These are phyloP conservation scores for Ceratobasidium papillatum DNA, from an alignment of 1,284 basidiomycete species.

Conservation along the genomic window DNA sequence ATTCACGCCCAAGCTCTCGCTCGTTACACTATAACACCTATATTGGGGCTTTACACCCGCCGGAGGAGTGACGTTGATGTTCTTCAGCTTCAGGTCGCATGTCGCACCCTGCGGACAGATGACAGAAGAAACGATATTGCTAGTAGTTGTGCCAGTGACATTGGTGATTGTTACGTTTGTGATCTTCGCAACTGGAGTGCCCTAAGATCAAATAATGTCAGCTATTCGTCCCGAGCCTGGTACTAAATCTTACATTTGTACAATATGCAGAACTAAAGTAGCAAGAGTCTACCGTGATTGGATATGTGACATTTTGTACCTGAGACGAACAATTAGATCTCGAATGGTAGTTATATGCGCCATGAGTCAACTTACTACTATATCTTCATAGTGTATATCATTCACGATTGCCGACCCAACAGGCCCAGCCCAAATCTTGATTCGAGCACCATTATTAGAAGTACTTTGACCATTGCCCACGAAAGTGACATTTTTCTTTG, in stretches of 20 bases:
- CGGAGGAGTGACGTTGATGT: conserved; percentile 27
- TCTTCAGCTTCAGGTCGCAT: conserved; percentile 29
- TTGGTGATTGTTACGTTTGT: conserved; percentile 37
- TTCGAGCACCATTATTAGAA: conserved; percentile 38
- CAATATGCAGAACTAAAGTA: conserved; percentile 19
- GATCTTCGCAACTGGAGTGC: conserved; percentile 19
- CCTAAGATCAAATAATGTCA: background rate
- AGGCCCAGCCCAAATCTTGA: conserved; percentile 40
- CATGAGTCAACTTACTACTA: background rate
- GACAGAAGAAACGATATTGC: conserved; percentile 10
- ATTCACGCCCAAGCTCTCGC: conserved; percentile 15
- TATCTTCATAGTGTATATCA: conserved; percentile 20
- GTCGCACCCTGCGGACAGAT: conserved; percentile 26
- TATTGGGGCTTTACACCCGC: background rate
- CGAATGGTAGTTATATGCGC: background rate
- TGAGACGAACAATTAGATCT: background rate
- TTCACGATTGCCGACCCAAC: conserved; percentile 26
- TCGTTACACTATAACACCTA: conserved; percentile 14
- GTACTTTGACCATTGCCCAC: conserved; percentile 18
- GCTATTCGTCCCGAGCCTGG: background rate
- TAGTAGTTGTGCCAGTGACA: background rate
- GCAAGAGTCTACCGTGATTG: conserved; percentile 29
- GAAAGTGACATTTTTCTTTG: conserved; percentile 36
- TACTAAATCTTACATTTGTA: background rate
- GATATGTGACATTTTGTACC: conserved; percentile 5